Evolutionary conservation across 805 yeast genomes (phyloP), one percentile per base, ranked within the genome.

Genomic region (Wickerhamiella nectarea): DNA sequence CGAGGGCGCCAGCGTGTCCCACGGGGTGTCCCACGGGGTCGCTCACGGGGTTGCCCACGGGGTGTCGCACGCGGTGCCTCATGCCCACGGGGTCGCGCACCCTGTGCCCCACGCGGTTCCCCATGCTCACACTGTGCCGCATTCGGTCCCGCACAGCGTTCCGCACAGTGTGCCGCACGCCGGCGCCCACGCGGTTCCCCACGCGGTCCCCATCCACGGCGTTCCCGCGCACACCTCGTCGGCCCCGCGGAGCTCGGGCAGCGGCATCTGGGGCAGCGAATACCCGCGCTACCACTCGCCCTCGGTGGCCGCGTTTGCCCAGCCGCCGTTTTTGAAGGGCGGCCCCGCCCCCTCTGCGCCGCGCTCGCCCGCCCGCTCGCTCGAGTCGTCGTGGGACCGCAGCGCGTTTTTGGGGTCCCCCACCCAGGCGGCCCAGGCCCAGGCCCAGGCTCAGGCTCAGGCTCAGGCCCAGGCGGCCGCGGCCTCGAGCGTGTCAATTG

Each of bases 391-490:
- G 14, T 39, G 42, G 42, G 42, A 39, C 25, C 42, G 42, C 24
- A 3, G 28, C n/a, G 36, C 35, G 11, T 39, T 39, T 12, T 28
- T 28, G 31, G 31, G 31, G 24, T 21, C 24, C 8, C 24, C 8
- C n/a, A n/a, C n/a, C 28, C 17, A 51, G 45, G 42, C 44, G 51
- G 46, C 44, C 39, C 15, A 46, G 33, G 6, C 26, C 50, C n/a
- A n/a, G n/a, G n/a, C n/a, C n/a, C n/a, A n/a, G n/a, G n/a, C n/a
- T n/a, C n/a, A n/a, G n/a, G n/a, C n/a, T n/a, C n/a, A n/a, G n/a
- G n/a, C n/a, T n/a, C n/a, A n/a, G n/a, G n/a, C n/a, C n/a, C n/a
- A n/a, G n/a, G n/a, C n/a, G n/a, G n/a, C n/a, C n/a, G n/a, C n/a
- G n/a, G n/a, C n/a, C n/a, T n/a, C n/a, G n/a, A n/a, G n/a, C n/a